phyloP scores from a whole-genome alignment of 495 filamentous ascomycete species.

The Pyrenopolyporus hunteri region DNA sequence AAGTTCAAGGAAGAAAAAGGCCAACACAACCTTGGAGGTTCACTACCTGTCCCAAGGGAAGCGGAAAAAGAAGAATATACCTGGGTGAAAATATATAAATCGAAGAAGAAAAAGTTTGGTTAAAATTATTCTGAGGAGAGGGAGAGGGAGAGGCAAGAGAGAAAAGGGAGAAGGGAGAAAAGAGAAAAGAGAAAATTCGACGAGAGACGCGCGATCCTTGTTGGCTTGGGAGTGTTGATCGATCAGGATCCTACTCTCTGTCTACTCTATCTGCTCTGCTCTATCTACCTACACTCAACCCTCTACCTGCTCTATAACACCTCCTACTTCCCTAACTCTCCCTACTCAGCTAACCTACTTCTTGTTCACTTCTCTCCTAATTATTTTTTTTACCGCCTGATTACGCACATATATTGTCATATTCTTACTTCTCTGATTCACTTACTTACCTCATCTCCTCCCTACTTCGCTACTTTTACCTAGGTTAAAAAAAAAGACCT shows the following conservation, averaged over 20 bases:
- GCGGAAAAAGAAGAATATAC: not conserved
- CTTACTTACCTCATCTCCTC: not conserved
- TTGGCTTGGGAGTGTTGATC: constrained; percentile 16
- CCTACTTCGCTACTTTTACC: not conserved
- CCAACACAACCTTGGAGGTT: not conserved
- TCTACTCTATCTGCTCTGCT: not conserved
- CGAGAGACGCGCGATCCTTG: constrained; percentile 10
- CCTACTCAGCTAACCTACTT: too few relatives aligned
- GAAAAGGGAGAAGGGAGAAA: not conserved
- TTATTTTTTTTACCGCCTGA: not conserved
- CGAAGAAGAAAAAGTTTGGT: not conserved
- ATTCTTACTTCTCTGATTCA: not conserved
- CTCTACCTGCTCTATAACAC: not conserved
- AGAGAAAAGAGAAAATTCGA: not conserved
- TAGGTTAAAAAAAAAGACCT: too few relatives aligned
- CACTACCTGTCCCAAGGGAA: too few relatives aligned
- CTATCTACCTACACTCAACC: too few relatives aligned
- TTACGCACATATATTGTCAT: not conserved
- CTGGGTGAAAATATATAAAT: too few relatives aligned
- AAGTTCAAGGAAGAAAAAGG: not conserved
- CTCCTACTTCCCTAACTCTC: not conserved
- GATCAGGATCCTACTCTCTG: constrained; percentile 17
- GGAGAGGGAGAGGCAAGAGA: not conserved
- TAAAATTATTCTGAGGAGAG: not conserved
- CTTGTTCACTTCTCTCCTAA: not conserved